Base-by-base conservation (phyloP, 2,329 filamentous ascomycete species). In the Curvularia sp. region DNA sequence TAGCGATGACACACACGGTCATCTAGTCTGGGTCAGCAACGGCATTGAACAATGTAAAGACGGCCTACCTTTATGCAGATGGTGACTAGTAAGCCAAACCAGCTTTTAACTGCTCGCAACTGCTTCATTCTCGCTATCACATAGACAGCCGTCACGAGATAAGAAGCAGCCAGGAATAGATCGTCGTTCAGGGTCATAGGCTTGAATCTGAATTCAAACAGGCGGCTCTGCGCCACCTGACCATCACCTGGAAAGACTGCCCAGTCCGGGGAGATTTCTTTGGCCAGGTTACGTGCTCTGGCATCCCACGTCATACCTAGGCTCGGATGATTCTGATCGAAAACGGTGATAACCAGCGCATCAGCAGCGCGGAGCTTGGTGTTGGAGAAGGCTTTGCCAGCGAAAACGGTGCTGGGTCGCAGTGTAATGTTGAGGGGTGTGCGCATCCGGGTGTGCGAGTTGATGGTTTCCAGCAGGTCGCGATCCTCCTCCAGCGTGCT, bases 131-230 rank as follows among this genome's bases (percentile, higher is more conserved):
- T 90, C 64, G 85, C 77, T 30, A 89, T 73, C 55, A 93, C 87
- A 71, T 93, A 93, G 6, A 86, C 58, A 0, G 85, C 76, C 47
- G 87, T 87, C 28, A 89, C 75, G 10, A 81, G 76, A 72, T 94
- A 93, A 1, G 89, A 89, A 8, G 87, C 72, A 2, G 84, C 83
- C 18, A 94, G 80, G 39, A 88, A 80, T 24, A 87, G 68, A 49
- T 87, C 85, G 72, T 93, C 91, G 57, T 84, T 81, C 15, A 83
- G 75, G 13, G 89, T 91, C 68, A 93, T 86, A 7, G 90, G 90
- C 30, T 86, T 87, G 70, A 92, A 92, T 59, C 89, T 89, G 71
- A 93, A 93, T 74, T 93, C 89, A 71, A 92, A 93, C 1, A 92
- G 81, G 55, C 88, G 86, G 64, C 84, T 89, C 26, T 79, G 76